Evolutionary conservation across 2,329 filamentous ascomycete species (phyloP), one percentile per base, ranked within the genome.

Genomic region (Cladorrhinum sp.): DNA sequence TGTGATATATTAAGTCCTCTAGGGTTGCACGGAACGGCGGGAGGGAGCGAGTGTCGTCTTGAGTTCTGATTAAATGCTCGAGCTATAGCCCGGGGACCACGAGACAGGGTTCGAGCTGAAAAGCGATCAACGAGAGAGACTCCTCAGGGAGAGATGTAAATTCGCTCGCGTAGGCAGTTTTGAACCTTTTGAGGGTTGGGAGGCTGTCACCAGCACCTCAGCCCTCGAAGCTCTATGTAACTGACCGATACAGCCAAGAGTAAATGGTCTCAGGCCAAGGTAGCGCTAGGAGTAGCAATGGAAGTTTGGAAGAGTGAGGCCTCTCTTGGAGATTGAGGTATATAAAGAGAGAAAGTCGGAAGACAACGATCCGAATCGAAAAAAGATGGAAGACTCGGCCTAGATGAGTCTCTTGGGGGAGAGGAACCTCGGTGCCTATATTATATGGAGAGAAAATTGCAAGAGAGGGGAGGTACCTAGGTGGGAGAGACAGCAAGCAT

Each of bases 1-100:
- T 36, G 55, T 7, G 51, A 59, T 62, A 65, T 64, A 64, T 63
- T 62, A 61, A 52, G 51, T 61, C 18, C 33, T 55, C 20, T 49
- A 26, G 58, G 58, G 60, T 52, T 59, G 58, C 60, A 66, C 62
- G n/a, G 48, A 60, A n/a, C 18, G 33, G 23, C 58, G 56, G 62
- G 49, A 42, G 36, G 60, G 59, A 66, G 60, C 62, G 60, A 60
- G 50, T 12, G 30, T 58, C 49, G 48, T 36, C 14, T 14, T 55
- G 28, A 14, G 28, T 36, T 2, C 21, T 55, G 42, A 14, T 20
- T 42, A 50, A 28, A 39, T 56, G 24, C 54, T 14, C 49, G 52
- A 50, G 57, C 30, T 54, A 57, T 42, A 60, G 55, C 39, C 28
- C 48, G 26, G 52, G 48, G 33, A 33, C 50, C 21, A 36, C 14